Conservation (phyloP, 345 rosid species). For the Lepidium sativum region DNA sequence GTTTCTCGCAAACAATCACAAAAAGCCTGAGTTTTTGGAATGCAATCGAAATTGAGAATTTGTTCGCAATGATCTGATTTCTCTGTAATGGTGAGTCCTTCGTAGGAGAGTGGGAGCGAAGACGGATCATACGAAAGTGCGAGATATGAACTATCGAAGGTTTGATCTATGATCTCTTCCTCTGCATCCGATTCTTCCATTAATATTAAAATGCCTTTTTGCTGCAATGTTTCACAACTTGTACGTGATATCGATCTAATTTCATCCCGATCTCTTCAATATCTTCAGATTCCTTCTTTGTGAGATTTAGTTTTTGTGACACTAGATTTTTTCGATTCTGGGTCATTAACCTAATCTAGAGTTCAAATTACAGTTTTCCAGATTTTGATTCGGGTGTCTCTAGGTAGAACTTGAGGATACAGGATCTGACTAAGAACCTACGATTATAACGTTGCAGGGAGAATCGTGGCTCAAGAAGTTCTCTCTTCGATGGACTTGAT, state of each 20-base stretch:
- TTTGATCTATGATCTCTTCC: conserved; percentile 5
- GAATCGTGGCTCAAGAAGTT: conserved; percentile 46
- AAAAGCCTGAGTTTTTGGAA: background rate
- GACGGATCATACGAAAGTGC: background rate
- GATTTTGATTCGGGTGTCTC: background rate
- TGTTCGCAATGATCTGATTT: background rate
- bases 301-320: background rate
- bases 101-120: background rate
- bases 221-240: background rate
- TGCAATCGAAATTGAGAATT: background rate
- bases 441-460: conserved; percentile 38
- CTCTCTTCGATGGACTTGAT: conserved; percentile 56
- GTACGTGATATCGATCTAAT: background rate
- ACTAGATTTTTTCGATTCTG: background rate
- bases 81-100: background rate
- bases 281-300: background rate
- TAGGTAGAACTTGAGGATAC: background rate
- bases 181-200: background rate
- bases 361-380: background rate
- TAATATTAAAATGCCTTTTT: background rate
- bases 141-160: conserved; percentile 29
- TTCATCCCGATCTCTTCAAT: conserved; percentile 5
- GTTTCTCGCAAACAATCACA: conserved; percentile 5
- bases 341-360: background rate
- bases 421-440: background rate